These are phyloP conservation scores for Avena sativa DNA, from an alignment of 176 grass and related monocot species.

Conservation along the genomic window DNA sequence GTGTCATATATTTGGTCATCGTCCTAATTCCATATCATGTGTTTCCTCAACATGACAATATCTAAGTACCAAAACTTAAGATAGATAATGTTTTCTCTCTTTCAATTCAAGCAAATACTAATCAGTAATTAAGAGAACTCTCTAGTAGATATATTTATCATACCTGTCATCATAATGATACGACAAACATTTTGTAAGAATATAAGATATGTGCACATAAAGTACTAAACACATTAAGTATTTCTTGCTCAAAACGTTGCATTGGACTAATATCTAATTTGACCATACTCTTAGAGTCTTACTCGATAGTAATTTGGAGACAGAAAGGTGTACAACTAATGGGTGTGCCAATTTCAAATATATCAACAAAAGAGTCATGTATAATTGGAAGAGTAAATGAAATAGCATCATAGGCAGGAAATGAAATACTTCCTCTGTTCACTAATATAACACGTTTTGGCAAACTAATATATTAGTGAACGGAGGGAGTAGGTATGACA, in stretches of 20 bases:
- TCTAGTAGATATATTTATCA: neutral
- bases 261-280: neutral
- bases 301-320: neutral
- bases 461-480: too few species aligned
- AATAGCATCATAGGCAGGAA: neutral
- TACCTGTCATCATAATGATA: neutral
- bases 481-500: neutral
- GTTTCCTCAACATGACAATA: neutral
- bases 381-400: neutral
- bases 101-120: neutral
- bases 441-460: too few species aligned
- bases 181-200: neutral
- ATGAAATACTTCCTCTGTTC: neutral
- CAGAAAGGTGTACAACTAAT: neutral
- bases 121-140: neutral
- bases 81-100: neutral
- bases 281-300: neutral
- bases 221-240: neutral
- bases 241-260: neutral
- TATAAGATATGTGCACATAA: conserved; percentile 1
- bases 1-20: neutral
- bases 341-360: neutral
- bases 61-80: neutral
- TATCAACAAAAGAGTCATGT: neutral
- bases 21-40: neutral